These are phyloP conservation scores for Auricularia sp. DNA, from an alignment of 768 basidiomycete species.

Conservation along the genomic window DNA sequence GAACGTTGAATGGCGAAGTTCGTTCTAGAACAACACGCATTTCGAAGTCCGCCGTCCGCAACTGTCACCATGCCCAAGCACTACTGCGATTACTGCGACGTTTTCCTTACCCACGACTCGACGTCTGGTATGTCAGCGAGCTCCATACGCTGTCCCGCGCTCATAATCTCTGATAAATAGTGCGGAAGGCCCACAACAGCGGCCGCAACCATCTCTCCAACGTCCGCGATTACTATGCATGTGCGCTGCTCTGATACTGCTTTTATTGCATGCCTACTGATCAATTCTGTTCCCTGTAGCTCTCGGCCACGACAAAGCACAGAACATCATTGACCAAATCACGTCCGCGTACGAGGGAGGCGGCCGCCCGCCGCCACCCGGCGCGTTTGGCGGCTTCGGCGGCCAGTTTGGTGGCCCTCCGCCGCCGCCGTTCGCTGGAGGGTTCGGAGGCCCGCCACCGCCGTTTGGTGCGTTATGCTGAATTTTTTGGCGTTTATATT, in stretches of 20 bases:
- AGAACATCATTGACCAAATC: slow-evolving; percentile 97
- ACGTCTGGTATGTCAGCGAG: slow-evolving; percentile 55
- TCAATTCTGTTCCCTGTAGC: slow-evolving; percentile 15
- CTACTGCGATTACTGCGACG: slow-evolving; percentile 90
- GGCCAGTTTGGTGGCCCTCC: slow-evolving; percentile 53
- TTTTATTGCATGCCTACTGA: background rate
- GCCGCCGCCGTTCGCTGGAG: slow-evolving; percentile 21
- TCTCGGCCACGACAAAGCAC: slow-evolving; percentile 83
- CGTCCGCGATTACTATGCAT: slow-evolving; percentile 94
- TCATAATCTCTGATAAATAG: slow-evolving; percentile 29
- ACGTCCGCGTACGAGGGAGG: slow-evolving; percentile 85
- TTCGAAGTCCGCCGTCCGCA: background rate
- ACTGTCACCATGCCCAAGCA: slow-evolving; percentile 52
- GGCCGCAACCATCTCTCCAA: slow-evolving; percentile 95
- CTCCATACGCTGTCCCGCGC: slow-evolving; percentile 1
- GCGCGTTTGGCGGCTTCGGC: slow-evolving; percentile 55
- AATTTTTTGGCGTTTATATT: slow-evolving; percentile 9
- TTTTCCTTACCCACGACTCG: slow-evolving; percentile 89
- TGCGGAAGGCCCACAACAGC: slow-evolving; percentile 96
- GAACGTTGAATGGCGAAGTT: too few species aligned
- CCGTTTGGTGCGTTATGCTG: slow-evolving; percentile 10
- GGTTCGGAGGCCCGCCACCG: slow-evolving; percentile 35
- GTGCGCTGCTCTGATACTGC: slow-evolving; percentile 33
- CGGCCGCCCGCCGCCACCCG: slow-evolving; percentile 62
- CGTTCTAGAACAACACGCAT: too few species aligned